A percentile compares a stretch with the other conserved stretches of the same genome.
These are phyloP conservation scores for Verticillium longisporum DNA, from an alignment of 2,329 filamentous ascomycete species.

Conservation along the genomic window DNA sequence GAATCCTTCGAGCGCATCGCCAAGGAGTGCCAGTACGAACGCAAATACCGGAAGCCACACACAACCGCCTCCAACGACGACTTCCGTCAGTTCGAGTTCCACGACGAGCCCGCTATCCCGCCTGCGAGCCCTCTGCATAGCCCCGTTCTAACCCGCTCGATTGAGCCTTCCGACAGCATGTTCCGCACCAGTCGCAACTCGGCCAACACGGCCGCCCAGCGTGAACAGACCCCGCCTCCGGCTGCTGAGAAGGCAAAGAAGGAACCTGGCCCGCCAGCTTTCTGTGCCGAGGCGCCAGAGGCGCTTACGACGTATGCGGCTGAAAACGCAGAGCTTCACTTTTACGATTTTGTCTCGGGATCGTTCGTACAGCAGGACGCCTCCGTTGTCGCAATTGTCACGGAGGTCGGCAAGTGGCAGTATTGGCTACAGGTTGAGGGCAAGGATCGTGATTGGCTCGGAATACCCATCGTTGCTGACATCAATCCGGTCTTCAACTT, in stretches of 20 bases:
- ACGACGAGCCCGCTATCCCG: constrained; percentile 55
- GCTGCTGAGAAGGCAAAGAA: constrained; percentile 24
- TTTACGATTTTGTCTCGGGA: constrained; percentile 85
- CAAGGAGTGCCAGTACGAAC: constrained; percentile 93
- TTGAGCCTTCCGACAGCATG: constrained; percentile 53
- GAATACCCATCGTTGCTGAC: constrained; percentile 77
- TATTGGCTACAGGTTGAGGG: constrained; percentile 90
- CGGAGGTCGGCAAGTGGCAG: constrained; percentile 83
- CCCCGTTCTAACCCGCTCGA: constrained; percentile 46
- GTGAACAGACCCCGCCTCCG: constrained; percentile 23
- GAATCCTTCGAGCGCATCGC: constrained; percentile 76
- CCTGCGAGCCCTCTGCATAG: constrained; percentile 57
- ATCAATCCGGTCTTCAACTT: constrained; percentile 98
- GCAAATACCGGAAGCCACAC: constrained; percentile 78
- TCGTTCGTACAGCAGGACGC: constrained; percentile 78
- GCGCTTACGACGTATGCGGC: constrained; percentile 66
- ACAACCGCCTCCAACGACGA: constrained; percentile 77
- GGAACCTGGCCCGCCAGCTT: constrained; percentile 36
- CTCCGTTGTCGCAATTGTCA: constrained; percentile 70
- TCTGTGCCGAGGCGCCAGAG: constrained; percentile 57
- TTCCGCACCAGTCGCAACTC: constrained; percentile 25
- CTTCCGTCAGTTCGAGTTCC: constrained; percentile 75
- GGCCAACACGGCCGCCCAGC: constrained; percentile 40
- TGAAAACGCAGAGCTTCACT: constrained; percentile 77
- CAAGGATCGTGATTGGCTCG: constrained; percentile 74